These are phyloP conservation scores for Macrophomina tecta DNA, from an alignment of 2,329 filamentous ascomycete species.

Conservation along the genomic window DNA sequence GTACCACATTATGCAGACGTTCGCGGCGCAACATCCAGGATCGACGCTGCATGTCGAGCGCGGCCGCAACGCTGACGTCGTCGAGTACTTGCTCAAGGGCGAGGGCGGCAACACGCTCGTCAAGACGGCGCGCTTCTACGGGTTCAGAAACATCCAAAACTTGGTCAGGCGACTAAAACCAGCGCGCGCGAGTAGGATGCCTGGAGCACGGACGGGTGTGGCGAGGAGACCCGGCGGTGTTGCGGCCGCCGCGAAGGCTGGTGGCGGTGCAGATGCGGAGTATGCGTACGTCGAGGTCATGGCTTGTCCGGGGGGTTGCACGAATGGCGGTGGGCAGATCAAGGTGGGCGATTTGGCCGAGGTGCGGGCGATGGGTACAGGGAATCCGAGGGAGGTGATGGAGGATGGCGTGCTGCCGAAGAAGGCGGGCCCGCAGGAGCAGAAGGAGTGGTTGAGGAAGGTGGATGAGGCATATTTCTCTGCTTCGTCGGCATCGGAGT, in stretches of 20 bases:
- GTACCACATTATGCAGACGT: conserved; percentile 78
- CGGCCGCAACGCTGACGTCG: conserved; percentile 88
- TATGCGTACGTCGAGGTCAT: conserved; percentile 98
- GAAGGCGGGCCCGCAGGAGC: conserved; percentile 75
- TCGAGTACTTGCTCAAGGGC: conserved; percentile 76
- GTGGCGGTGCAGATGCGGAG: conserved; percentile 65
- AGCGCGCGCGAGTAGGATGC: conserved; percentile 66
- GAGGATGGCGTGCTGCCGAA: conserved; percentile 40
- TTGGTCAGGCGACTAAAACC: conserved; percentile 92
- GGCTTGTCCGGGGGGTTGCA: conserved; percentile 98
- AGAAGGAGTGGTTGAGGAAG: conserved; percentile 69
- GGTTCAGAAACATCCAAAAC: conserved; percentile 98
- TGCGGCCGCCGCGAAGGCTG: conserved; percentile 63
- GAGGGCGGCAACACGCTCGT: conserved; percentile 47
- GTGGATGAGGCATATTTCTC: conserved; percentile 83
- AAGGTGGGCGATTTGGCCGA: conserved; percentile 78
- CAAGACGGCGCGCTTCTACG: conserved; percentile 80
- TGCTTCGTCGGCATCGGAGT: conserved; percentile 62
- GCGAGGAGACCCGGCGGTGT: conserved; percentile 71
- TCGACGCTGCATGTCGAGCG: conserved; percentile 71
- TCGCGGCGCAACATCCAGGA: conserved; percentile 73
- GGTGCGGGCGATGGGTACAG: conserved; percentile 39
- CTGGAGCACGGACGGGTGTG: conserved; percentile 39
- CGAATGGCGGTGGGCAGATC: conserved; percentile 95
- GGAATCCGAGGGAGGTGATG: conserved; percentile 37